A percentile compares a stretch with the other conserved stretches of the same genome.
Conservation (phyloP, 495 filamentous ascomycete genomes). For the Penicillium roqueforti region DNA sequence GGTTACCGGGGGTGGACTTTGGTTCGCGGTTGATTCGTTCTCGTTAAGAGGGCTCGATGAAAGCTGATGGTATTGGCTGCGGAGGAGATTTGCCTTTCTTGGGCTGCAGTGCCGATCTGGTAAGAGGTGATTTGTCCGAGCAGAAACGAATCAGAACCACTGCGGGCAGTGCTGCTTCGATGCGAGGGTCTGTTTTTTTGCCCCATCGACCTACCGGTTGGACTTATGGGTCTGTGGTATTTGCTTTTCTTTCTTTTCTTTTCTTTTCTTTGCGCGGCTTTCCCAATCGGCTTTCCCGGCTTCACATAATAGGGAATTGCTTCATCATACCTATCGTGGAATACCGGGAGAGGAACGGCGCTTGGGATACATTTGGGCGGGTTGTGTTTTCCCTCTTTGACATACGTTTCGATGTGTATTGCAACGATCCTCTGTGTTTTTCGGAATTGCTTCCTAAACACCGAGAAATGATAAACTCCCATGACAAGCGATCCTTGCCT, state of each 20-base stretch:
- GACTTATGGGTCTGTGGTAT: conserved; percentile 6
- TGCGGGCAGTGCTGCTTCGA: conserved; percentile 20
- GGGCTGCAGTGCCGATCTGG: neutral
- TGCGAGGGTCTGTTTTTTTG: conserved; percentile 13
- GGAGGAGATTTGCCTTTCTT: neutral
- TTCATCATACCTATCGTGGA: conserved; percentile 4
- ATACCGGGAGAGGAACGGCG: conserved; percentile 13
- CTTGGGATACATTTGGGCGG: conserved; percentile 11
- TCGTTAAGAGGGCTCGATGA: neutral
- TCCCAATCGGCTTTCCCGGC: conserved; percentile 4
- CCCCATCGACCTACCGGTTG: neutral
- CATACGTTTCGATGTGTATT: neutral
- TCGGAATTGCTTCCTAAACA: neutral
- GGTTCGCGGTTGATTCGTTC: neutral
- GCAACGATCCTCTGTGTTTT: neutral
- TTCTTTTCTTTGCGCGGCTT: conserved; percentile 6
- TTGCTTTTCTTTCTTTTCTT: conserved; percentile 11
- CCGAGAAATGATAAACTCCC: neutral
- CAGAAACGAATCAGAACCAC: conserved; percentile 10
- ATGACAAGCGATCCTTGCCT: neutral
- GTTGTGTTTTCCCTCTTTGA: neutral
- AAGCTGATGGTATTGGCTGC: neutral
- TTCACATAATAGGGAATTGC: neutral
- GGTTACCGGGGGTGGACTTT: neutral
- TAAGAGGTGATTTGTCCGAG: neutral